These are phyloP conservation scores for Pleurostoma richardsiae DNA, from an alignment of 2,329 filamentous ascomycete species.

Conservation along the genomic window DNA sequence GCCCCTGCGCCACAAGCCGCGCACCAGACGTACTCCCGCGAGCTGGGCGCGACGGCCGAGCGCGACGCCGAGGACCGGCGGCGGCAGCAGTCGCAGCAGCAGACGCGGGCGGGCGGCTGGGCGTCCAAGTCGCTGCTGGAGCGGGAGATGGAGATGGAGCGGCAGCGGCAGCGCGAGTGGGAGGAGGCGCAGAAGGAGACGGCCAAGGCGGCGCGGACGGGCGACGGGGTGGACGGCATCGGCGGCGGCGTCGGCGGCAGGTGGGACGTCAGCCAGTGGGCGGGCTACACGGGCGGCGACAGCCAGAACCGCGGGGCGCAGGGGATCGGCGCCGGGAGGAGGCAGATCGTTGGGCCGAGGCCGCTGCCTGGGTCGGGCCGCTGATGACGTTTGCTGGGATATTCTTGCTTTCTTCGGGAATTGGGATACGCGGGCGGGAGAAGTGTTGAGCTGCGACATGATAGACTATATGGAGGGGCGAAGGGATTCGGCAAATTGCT, in stretches of 20 bases:
- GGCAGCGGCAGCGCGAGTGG: slow-evolving; percentile 74
- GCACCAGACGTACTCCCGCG: slow-evolving; percentile 48
- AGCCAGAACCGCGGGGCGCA: slow-evolving; percentile 62
- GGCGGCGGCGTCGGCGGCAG: slow-evolving; percentile 62
- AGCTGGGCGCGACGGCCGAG: slow-evolving; percentile 53
- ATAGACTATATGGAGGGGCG: too few species aligned
- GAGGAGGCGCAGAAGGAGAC: slow-evolving; percentile 67
- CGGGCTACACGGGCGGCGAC: slow-evolving; percentile 70
- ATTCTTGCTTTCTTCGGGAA: too few species aligned
- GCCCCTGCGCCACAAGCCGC: slow-evolving; percentile 34
- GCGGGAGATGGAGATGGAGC: slow-evolving; percentile 75
- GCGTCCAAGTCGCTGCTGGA: slow-evolving; percentile 68
- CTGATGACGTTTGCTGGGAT: neutral
- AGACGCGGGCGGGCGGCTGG: slow-evolving; percentile 59
- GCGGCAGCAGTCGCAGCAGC: slow-evolving; percentile 50
- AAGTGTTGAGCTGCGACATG: neutral
- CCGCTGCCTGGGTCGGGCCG: slow-evolving; percentile 46
- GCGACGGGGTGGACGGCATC: slow-evolving; percentile 54
- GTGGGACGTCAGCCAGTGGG: slow-evolving; percentile 75
- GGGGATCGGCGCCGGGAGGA: slow-evolving; percentile 64
- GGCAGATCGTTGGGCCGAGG: slow-evolving; percentile 76
- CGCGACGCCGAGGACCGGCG: slow-evolving; percentile 58
- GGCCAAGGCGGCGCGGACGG: slow-evolving; percentile 46
- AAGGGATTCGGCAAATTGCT: too few species aligned
- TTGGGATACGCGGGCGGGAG: neutral